phyloP scores from a whole-genome alignment of 1,284 basidiomycete genomes.

The Sanghuangporus sanghuang region DNA sequence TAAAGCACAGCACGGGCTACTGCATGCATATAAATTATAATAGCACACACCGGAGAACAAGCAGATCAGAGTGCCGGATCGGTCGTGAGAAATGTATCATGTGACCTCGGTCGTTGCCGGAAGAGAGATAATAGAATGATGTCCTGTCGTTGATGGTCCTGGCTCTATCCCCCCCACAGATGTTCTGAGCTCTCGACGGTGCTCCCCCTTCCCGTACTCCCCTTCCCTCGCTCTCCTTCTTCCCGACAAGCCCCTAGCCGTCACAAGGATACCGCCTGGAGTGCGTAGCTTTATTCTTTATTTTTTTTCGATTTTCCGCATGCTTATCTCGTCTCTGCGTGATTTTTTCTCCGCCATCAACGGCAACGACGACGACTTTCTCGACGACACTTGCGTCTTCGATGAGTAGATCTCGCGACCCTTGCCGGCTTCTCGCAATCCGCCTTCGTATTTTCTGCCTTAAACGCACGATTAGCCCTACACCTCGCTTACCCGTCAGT shows the following conservation, averaged over 20 bases:
- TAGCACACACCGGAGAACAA: background rate
- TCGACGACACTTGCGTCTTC: background rate
- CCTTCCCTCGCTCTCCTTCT: slow-evolving; percentile 28
- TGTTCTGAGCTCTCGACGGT: slow-evolving; percentile 14
- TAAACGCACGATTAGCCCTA: background rate
- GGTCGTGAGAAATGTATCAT: background rate
- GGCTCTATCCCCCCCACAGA: background rate
- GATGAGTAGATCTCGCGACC: slow-evolving; percentile 82
- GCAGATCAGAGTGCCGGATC: background rate
- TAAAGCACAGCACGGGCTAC: background rate
- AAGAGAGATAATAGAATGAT: slow-evolving; percentile 2
- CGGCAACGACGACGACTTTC: background rate
- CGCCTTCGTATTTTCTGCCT: slow-evolving; percentile 29
- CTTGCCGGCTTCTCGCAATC: slow-evolving; percentile 75
- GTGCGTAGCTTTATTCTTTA: slow-evolving; percentile 33
- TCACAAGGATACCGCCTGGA: slow-evolving; percentile 78
- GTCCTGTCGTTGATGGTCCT: background rate
- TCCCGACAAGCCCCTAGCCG: slow-evolving; percentile 34
- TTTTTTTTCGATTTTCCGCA: slow-evolving; percentile 3
- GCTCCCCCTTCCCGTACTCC: slow-evolving; percentile 20
- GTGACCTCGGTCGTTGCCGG: background rate
- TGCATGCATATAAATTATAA: no score
- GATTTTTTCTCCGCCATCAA: slow-evolving; percentile 6
- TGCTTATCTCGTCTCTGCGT: background rate
- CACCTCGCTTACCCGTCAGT: background rate